Conservation (phyloP, 2,329 filamentous ascomycete species). For the Paraphoma sp. region DNA sequence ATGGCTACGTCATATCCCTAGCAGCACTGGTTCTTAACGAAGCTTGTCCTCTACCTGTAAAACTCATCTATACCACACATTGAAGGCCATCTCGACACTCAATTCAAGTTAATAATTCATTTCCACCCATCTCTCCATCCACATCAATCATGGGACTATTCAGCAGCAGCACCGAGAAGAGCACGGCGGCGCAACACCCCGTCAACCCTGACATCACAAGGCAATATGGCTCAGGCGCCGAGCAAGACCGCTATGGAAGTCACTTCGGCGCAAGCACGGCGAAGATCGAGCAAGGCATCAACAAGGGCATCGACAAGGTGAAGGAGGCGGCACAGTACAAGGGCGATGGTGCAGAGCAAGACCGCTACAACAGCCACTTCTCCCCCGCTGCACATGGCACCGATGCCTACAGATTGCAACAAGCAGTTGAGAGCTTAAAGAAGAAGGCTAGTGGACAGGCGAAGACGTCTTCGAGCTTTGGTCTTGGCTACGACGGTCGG, state of each 20-base stretch:
- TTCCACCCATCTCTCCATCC: background rate
- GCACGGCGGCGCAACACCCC: constrained; percentile 19
- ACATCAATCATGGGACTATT: constrained; percentile 33
- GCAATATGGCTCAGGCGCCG: constrained; percentile 36
- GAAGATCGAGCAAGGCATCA: constrained; percentile 24
- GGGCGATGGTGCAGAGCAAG: constrained; percentile 31
- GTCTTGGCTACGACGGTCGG: constrained; percentile 40
- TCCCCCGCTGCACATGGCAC: constrained; percentile 22
- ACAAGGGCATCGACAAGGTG: constrained; percentile 26
- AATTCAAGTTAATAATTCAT: background rate
- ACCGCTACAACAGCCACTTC: constrained; percentile 36
- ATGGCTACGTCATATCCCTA: background rate
- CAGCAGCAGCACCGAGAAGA: constrained; percentile 31
- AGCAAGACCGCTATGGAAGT: constrained; percentile 41
- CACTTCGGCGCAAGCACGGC: constrained; percentile 34
- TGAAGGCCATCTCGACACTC: background rate
- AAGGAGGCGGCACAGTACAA: constrained; percentile 17
- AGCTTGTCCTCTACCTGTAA: background rate
- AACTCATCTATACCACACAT: background rate
- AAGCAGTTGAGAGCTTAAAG: constrained; percentile 30
- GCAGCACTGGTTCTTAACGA: background rate
- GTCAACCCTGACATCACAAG: constrained; percentile 31
- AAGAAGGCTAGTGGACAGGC: constrained; percentile 27
- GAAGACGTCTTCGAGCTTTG: constrained; percentile 28
- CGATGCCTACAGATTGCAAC: constrained; percentile 31